These are phyloP conservation scores for Yarrowia divulgata DNA, from an alignment of 805 yeast genomes.

Conservation along the genomic window DNA sequence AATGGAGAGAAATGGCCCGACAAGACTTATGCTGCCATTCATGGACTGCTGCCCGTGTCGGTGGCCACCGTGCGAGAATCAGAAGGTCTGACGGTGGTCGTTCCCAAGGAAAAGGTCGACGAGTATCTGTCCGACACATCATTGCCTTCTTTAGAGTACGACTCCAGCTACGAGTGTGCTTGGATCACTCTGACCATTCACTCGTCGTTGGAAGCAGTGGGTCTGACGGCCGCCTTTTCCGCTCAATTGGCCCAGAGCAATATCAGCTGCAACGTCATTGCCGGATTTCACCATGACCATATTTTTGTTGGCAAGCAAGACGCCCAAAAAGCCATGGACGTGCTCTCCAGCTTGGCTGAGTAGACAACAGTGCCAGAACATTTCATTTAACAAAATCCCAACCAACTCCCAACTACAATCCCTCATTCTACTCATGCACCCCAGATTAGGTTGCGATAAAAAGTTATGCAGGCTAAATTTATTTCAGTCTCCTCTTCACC, in stretches of 20 bases:
- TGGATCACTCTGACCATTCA: constrained; percentile 35
- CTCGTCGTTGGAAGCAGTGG: constrained; percentile 32
- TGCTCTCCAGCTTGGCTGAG: constrained; percentile 4
- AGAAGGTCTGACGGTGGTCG: constrained; percentile 29
- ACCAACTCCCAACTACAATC: not conserved
- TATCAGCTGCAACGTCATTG: constrained; percentile 31
- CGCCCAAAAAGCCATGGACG: not conserved
- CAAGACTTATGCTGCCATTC: constrained; percentile 15
- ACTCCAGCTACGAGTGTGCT: constrained; percentile 11
- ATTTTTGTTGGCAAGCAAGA: constrained; percentile 17
- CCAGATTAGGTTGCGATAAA: constrained; percentile 1
- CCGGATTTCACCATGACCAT: constrained; percentile 31
- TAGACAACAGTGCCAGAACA: too few species aligned
- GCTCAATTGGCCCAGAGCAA: constrained; percentile 1
- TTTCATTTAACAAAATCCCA: not conserved
- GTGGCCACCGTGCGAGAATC: constrained; percentile 2
- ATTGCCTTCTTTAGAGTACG: constrained; percentile 21
- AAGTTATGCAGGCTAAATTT: constrained; percentile 20
- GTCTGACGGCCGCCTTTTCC: constrained; percentile 27
- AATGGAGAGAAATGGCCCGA: constrained; percentile 21
- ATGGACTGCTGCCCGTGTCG: constrained; percentile 10
- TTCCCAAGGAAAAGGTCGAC: constrained; percentile 15
- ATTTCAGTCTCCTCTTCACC: constrained; percentile 2
- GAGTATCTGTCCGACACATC: constrained; percentile 9
- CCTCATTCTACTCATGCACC: not conserved